phyloP scores from a whole-genome alignment of 2,329 filamentous ascomycete species.

The Cyphellophora attinorum region DNA sequence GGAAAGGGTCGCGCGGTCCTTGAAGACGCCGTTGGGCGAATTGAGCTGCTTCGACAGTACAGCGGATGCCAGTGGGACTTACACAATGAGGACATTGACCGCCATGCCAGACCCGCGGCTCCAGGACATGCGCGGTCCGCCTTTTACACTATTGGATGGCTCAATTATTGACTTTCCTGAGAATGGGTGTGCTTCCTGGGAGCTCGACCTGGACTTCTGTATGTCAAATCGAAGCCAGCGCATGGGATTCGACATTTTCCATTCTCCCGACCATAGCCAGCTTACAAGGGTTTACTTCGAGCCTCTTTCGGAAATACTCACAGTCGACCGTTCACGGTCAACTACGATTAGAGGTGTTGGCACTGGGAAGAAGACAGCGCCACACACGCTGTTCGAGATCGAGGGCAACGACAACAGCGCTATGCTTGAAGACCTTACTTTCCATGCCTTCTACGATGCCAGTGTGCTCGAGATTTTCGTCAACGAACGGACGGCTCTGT shows the following conservation, averaged over 20 bases:
- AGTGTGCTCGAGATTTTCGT: slow-evolving; percentile 38
- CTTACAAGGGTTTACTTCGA: slow-evolving; percentile 32
- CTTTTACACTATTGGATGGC: no score
- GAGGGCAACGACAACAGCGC: slow-evolving; percentile 8
- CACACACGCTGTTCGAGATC: slow-evolving; percentile 39
- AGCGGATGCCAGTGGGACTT: slow-evolving; percentile 18
- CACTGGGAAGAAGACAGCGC: slow-evolving; percentile 27
- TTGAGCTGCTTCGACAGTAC: slow-evolving; percentile 34
- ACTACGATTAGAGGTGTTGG: slow-evolving; percentile 22
- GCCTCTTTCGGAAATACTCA: slow-evolving; percentile 29
- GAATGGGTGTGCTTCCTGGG: no score
- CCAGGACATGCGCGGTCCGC: no score
- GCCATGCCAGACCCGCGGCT: slow-evolving; percentile 23
- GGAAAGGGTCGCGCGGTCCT: slow-evolving; percentile 26
- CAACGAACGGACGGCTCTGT: slow-evolving; percentile 33
- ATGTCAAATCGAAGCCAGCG: slow-evolving; percentile 19
- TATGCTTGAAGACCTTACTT: slow-evolving; percentile 25
- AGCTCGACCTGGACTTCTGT: slow-evolving; percentile 10
- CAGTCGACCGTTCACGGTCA: slow-evolving; percentile 25
- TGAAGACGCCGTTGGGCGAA: slow-evolving; percentile 25
- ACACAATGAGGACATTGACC: slow-evolving; percentile 34
- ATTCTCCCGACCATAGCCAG: slow-evolving; percentile 20
- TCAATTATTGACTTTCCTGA: no score
- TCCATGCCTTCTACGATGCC: slow-evolving; percentile 33
- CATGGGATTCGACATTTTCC: slow-evolving; percentile 24